A percentile compares a stretch with the other conserved stretches of the same genome.
Conservation (phyloP, 805 yeast genomes). For the Metschnikowia borealis region DNA sequence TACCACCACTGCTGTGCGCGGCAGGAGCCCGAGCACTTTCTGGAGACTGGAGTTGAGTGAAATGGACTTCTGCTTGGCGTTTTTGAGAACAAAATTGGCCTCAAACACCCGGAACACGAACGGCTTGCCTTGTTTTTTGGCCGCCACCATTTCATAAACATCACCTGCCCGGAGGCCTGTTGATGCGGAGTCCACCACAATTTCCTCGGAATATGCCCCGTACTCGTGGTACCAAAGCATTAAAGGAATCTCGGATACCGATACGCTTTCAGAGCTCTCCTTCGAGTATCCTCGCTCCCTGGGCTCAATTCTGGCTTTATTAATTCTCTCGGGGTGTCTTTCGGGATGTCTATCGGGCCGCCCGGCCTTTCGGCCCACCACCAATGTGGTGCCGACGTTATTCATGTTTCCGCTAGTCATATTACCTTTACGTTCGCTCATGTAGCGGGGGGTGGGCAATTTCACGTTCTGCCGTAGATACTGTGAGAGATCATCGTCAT, state of each 20-base stretch:
- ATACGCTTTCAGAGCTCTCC: neutral
- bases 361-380: slow-evolving; percentile 11
- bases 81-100: slow-evolving; percentile 11
- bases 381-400: slow-evolving; percentile 16
- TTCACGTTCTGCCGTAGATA: slow-evolving; percentile 14
- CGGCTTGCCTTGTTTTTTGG: slow-evolving; percentile 1
- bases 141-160: slow-evolving; percentile 49
- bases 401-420: slow-evolving; percentile 16
- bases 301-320: neutral
- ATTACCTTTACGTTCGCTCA: slow-evolving; percentile 9
- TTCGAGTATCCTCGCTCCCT: slow-evolving; percentile 1
- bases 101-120: slow-evolving; percentile 13
- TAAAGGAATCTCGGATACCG: neutral
- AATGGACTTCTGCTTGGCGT: slow-evolving; percentile 27
- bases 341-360: slow-evolving; percentile 1
- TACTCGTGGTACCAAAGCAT: slow-evolving; percentile 65
- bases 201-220: slow-evolving; percentile 52
- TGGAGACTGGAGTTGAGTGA: slow-evolving; percentile 62
- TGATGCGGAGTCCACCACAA: slow-evolving; percentile 55
- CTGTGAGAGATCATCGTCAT: slow-evolving; percentile 9
- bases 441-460: neutral
- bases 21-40: slow-evolving; percentile 56
- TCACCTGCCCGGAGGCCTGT: slow-evolving; percentile 73
- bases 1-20: slow-evolving; percentile 63
- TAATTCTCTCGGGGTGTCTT: neutral